Conservation (phyloP, 2,329 filamentous ascomycete species). For the Neonectria neomacrospora region DNA sequence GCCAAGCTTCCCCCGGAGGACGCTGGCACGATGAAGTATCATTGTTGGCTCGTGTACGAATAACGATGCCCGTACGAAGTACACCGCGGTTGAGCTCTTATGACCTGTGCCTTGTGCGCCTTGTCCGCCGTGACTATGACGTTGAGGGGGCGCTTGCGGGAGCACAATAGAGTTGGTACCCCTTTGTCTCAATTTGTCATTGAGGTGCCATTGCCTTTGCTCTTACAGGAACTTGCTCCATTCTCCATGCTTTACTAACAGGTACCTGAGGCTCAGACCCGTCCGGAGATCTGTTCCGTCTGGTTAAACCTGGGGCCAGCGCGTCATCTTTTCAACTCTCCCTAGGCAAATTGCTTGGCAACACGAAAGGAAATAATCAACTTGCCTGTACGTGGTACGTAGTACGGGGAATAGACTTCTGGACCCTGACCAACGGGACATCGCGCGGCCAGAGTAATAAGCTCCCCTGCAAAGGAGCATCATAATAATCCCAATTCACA, state of each 20-base stretch:
- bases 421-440: not conserved
- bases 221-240: not conserved
- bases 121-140: not conserved
- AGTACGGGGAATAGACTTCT: not conserved
- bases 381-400: not conserved
- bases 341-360: not conserved
- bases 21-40: not conserved
- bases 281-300: not conserved
- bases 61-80: not conserved
- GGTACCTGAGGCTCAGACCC: not conserved
- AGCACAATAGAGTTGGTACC: not conserved
- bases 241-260: not conserved
- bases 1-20: not conserved
- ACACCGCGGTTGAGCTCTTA: not conserved
- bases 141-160: not conserved
- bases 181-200: not conserved
- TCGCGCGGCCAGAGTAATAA: not conserved
- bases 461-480: not conserved
- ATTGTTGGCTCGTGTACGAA: slow-evolving; percentile 15
- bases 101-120: not conserved
- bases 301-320: not conserved
- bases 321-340: not conserved
- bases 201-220: not conserved
- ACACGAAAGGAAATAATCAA: not conserved
- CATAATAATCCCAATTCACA: not conserved